A percentile compares a stretch with the other conserved stretches of the same genome.
Evolutionary conservation across 352 stramenopile species (phyloP).

Genomic region (Globisporangium orthogonon): DNA sequence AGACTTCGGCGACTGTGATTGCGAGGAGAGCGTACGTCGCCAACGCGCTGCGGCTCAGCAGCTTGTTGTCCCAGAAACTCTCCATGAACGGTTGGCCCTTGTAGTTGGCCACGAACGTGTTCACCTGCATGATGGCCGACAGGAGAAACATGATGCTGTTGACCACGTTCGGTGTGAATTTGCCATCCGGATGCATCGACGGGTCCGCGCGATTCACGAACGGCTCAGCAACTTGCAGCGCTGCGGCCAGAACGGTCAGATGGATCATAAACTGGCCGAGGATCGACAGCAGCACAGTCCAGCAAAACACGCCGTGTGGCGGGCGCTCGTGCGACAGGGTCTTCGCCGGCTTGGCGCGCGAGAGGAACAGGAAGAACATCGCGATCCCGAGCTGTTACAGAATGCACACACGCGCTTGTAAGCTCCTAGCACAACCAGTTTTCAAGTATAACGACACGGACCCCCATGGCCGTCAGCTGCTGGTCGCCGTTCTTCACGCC

Average conservation of each 20-base stretch:
- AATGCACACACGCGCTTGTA: background rate
- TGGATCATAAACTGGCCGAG: constrained; percentile 90
- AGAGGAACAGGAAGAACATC: constrained; percentile 54
- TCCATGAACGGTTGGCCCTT: constrained; percentile 49
- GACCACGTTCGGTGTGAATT: constrained; percentile 92
- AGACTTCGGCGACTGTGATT: constrained; percentile 24
- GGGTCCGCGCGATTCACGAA: constrained; percentile 59
- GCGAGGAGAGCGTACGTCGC: constrained; percentile 22
- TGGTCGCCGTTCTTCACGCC: constrained; percentile 94
- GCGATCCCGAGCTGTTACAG: constrained; percentile 28
- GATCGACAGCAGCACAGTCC: constrained; percentile 85
- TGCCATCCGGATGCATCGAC: constrained; percentile 51
- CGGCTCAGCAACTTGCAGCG: constrained; percentile 41
- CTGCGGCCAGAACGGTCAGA: constrained; percentile 63
- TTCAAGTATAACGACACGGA: constrained; percentile 8
- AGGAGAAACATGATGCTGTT: constrained; percentile 95
- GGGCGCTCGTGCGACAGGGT: constrained; percentile 77
- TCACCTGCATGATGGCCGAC: constrained; percentile 60
- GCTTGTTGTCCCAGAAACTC: constrained; percentile 35
- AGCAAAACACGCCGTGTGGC: constrained; percentile 86
- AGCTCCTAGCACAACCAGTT: background rate
- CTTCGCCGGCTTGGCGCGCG: constrained; percentile 79
- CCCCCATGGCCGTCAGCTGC: constrained; percentile 65
- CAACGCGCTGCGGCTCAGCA: constrained; percentile 25
- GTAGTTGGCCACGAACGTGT: constrained; percentile 51